Evolutionary conservation across 2,329 filamentous ascomycete genomes (phyloP), one percentile per base, ranked within the genome.

Genomic region (Rutstroemia sp.): DNA sequence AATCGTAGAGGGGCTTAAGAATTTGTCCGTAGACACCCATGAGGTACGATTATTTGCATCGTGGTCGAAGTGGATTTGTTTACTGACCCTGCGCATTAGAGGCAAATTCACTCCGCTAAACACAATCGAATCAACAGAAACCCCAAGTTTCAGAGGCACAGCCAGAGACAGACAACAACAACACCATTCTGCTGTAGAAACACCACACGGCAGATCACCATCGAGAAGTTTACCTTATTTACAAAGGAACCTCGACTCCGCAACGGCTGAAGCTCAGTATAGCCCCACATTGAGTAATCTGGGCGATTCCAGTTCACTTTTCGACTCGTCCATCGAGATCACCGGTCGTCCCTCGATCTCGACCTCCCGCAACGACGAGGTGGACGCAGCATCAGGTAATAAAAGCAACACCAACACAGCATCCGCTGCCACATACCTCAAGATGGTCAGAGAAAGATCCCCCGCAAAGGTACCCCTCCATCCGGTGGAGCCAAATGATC

Each of bases 391-490:
- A 12, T 34, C 10, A 4, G 12, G 10, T 3, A 12, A 10, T 9
- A 14, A 10, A 34, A 34, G 5, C 9, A 12, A 34, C 30, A 34
- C 30, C 39, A 19, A 30, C 3, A 36, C 39, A 23, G 19, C 10
- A 21, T 5, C 30, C 19, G 8, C 25, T 48, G 7, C 48, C 10
- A 54, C 34, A 54, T 45, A 42, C 12, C 30, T 12, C 57, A 64
- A 58, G 38, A 70, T 70, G 68, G 68, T 69, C 47, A 69, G 68
- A 48, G 68, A 70, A 60, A 57, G 64, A 62, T 65, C 63, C 45
- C 66, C 68, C 57, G 65, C 65, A 23, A 70, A 69, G 60, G 46
- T 50, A 4, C 60, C 63, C 36, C 54, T 66, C 9, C 57, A 58
- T 10, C 57, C 65, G 38, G 58, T 60, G 27, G 59, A 52, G 5